Conservation (phyloP, 2,329 filamentous ascomycete genomes). For the Botryotinia narcissicola region DNA sequence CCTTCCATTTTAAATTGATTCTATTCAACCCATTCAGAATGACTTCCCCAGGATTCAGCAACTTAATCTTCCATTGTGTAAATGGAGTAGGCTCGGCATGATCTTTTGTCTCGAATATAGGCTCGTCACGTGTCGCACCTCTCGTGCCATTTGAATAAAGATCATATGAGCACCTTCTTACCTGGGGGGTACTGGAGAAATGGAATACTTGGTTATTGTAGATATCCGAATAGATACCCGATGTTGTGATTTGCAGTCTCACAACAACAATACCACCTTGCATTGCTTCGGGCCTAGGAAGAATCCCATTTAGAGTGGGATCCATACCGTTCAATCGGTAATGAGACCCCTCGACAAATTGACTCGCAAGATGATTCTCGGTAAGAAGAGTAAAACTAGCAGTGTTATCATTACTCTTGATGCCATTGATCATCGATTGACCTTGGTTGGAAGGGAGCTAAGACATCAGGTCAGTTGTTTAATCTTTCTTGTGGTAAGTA, state of each 20-base stretch:
- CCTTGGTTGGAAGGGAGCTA: slow-evolving; percentile 13
- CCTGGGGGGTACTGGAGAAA: slow-evolving; percentile 7
- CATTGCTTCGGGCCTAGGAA: slow-evolving; percentile 3
- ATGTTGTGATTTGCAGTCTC: slow-evolving; percentile 7
- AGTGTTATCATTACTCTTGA: neutral
- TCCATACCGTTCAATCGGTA: slow-evolving; percentile 13
- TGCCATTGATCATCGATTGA: slow-evolving; percentile 2
- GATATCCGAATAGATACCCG: slow-evolving; percentile 13
- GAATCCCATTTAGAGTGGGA: neutral
- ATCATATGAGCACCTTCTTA: slow-evolving; percentile 16
- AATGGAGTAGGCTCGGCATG: slow-evolving; percentile 12
- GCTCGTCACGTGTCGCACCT: slow-evolving; percentile 1
- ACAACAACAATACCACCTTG: slow-evolving; percentile 8
- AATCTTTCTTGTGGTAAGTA: neutral
- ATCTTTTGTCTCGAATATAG: slow-evolving; percentile 12
- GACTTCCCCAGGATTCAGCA: slow-evolving; percentile 7
- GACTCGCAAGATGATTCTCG: slow-evolving; percentile 4
- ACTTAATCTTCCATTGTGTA: slow-evolving; percentile 15
- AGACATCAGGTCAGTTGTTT: neutral
- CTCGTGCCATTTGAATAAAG: slow-evolving; percentile 2
- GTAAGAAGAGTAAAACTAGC: slow-evolving; percentile 15
- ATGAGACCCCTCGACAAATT: slow-evolving; percentile 15
- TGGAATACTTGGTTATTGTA: slow-evolving; percentile 3
- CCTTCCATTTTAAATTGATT: slow-evolving; percentile 10
- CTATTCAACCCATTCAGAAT: neutral